Evolutionary conservation across 768 basidiomycete species (phyloP), one percentile per base, ranked within the genome.

Genomic region (Pulveroboletus sp.): DNA sequence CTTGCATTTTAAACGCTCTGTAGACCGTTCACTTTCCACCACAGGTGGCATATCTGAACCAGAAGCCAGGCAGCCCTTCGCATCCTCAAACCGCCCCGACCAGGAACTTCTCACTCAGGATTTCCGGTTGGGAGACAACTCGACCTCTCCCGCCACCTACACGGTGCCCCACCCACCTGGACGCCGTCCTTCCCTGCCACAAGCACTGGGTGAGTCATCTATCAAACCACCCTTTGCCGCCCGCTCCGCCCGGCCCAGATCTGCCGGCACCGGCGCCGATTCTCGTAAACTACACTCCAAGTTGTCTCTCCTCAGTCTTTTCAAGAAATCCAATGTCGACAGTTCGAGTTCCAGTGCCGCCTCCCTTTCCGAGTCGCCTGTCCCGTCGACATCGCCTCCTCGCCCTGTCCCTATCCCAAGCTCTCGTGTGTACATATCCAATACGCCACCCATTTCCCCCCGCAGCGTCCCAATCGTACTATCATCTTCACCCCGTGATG

Each of bases 151-250:
- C 18, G 47, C 53, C 8, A 17, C 51, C 9, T 43, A 46, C 24
- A 28, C 46, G 17, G 13, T 63, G 42, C 65, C 70, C 6, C 60
- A 65, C 21, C 57, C 65, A 7, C 69, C 67, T 41, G 62, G 61
- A n/a, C 79, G 84, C 28, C 77, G 83, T 28, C 86, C 87, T n/a
- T 88, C 85, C 24, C 71, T 89, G 14, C 84, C 85, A 5, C 79
- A 83, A 24, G 73, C 82, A 48, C 57, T 63, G 17, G 59, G 60
- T 62, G 60, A 70, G 46, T 57, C 69, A 44, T 64, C 69, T 21
- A 66, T 49, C 63, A 72, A 15, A 58, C 71, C 55, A 17, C 53
- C 59, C 43, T 64, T 63, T 43, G 26, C 60, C 18, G 39, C 48
- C 54, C 72, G 74, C 43, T 69, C 66, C 36, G 76, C 73, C 36